phyloP scores from a whole-genome alignment of 495 filamentous ascomycete species.

The Penicillium tannophilum region DNA sequence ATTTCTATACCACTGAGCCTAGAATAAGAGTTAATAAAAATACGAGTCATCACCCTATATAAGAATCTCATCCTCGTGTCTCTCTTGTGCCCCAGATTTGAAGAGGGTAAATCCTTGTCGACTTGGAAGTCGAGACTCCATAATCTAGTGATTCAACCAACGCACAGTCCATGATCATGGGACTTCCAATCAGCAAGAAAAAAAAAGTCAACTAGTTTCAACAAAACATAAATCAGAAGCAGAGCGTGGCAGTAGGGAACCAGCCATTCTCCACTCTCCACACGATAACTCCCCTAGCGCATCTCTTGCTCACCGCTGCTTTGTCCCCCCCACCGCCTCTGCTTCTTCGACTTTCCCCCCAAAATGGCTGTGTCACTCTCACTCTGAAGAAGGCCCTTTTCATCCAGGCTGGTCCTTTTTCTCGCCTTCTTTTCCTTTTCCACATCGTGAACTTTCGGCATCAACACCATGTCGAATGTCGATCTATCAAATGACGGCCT shows the following conservation, averaged over 20 bases:
- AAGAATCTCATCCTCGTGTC: background rate
- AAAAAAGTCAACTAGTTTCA: background rate
- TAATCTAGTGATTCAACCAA: constrained; percentile 2
- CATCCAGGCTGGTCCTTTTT: constrained; percentile 32
- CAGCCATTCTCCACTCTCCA: constrained; percentile 13
- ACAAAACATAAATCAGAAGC: constrained; percentile 1
- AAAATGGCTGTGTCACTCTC: constrained; percentile 27
- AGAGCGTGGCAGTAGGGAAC: constrained; percentile 16
- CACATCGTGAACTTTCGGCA: constrained; percentile 17
- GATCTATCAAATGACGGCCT: constrained; percentile 48
- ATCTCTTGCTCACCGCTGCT: constrained; percentile 52
- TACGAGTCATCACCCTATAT: background rate
- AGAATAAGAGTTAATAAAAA: background rate
- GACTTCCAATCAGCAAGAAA: constrained; percentile 1
- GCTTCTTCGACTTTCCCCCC: constrained; percentile 25
- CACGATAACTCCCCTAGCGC: constrained; percentile 39
- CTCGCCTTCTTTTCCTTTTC: constrained; percentile 10
- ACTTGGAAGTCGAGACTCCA: background rate
- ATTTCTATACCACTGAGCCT: background rate
- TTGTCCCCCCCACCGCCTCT: constrained; percentile 48
- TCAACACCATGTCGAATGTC: constrained; percentile 44
- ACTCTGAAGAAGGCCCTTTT: constrained; percentile 33
- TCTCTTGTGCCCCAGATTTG: background rate
- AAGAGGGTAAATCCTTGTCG: background rate
- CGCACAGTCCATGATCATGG: background rate